Conservation (phyloP, 768 basidiomycete genomes). For the Naganishia kalamii region DNA sequence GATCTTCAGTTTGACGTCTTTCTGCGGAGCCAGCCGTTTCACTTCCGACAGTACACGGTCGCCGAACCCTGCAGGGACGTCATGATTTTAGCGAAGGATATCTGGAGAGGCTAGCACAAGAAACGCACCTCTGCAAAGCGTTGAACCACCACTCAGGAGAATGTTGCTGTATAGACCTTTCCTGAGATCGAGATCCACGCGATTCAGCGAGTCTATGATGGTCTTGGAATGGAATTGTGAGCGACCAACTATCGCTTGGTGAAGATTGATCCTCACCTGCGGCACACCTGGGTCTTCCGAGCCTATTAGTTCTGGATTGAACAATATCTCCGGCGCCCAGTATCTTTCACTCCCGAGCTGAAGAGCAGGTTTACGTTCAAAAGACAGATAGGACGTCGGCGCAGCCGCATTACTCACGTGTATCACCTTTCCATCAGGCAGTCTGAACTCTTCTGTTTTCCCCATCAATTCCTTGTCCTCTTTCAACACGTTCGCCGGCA, state of each 20-base stretch:
- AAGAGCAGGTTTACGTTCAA: conserved; percentile 13
- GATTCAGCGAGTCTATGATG: conserved; percentile 93
- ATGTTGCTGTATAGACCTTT: conserved; percentile 95
- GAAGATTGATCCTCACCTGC: conserved; percentile 50
- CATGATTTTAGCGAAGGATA: not conserved
- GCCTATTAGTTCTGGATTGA: conserved; percentile 94
- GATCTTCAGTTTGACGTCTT: conserved; percentile 98
- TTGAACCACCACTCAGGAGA: conserved; percentile 92
- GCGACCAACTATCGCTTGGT: not conserved
- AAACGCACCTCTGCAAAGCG: conserved; percentile 73
- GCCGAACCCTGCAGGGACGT: conserved; percentile 68
- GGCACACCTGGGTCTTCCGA: conserved; percentile 95
- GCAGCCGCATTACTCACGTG: conserved; percentile 54
- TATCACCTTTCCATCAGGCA: conserved; percentile 91
- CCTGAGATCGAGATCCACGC: conserved; percentile 90
- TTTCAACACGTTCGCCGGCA: conserved; percentile 83
- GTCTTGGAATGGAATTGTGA: conserved; percentile 49
- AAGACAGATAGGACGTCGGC: not conserved
- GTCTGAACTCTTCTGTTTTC: conserved; percentile 74
- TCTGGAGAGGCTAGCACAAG: not conserved
- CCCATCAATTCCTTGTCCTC: conserved; percentile 82
- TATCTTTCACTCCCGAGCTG: conserved; percentile 93
- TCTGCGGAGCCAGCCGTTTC: conserved; percentile 79
- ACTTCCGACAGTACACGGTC: conserved; percentile 94
- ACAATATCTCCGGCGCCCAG: conserved; percentile 92